phyloP scores from a whole-genome alignment of 164 flowering plant species.

The Cinnamomum micranthum region DNA sequence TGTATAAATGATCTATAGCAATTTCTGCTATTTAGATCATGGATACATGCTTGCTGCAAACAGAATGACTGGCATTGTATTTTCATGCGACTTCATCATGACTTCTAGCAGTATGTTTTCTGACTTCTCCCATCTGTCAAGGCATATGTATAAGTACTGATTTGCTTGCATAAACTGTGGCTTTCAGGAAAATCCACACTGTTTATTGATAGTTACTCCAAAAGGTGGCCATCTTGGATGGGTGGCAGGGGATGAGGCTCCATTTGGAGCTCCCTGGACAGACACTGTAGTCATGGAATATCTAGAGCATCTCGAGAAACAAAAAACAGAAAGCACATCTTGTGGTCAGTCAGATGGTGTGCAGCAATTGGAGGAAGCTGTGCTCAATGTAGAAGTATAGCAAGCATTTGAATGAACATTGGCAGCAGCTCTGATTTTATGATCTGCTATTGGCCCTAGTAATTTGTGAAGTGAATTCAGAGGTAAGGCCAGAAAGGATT shows the following conservation, averaged over 20 bases:
- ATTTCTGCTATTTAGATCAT: no score
- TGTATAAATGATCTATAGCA: no score
- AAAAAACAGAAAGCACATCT: slow-evolving; percentile 14
- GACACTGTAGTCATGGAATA: slow-evolving; percentile 84
- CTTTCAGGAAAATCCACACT: slow-evolving; percentile 70
- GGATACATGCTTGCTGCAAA: no score
- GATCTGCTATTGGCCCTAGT: neutral
- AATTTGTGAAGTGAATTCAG: neutral
- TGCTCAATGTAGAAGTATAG: slow-evolving; percentile 22
- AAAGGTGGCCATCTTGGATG: slow-evolving; percentile 96
- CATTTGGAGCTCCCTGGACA: slow-evolving; percentile 90
- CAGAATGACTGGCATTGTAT: neutral
- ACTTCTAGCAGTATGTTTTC: neutral
- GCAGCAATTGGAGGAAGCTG: slow-evolving; percentile 6
- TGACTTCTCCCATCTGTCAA: neutral
- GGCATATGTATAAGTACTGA: neutral
- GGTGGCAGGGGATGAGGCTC: slow-evolving; percentile 84
- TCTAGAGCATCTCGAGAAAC: slow-evolving; percentile 54
- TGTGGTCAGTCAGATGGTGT: slow-evolving; percentile 2
- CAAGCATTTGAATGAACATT: neutral
- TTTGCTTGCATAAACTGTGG: neutral
- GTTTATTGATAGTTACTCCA: slow-evolving; percentile 84
- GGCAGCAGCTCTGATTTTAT: neutral
- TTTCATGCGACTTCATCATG: neutral
- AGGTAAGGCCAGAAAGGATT: neutral